Percentiles rank a stretch among this genome's conserved stretches.
Evolutionary conservation across 2,329 filamentous ascomycete genomes (phyloP).

Genomic region (Sarocladium strictum): DNA sequence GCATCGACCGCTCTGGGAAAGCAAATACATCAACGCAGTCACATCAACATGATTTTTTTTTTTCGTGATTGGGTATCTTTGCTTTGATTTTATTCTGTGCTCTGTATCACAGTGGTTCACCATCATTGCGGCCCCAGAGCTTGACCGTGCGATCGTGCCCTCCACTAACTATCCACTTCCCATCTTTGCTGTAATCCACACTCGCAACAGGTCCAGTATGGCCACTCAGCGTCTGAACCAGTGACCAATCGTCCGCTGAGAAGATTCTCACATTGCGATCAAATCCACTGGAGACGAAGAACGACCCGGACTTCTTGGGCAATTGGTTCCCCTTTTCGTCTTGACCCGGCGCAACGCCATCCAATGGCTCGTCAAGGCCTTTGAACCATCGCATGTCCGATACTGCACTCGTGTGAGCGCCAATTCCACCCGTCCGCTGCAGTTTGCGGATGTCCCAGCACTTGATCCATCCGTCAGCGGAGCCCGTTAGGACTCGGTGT

Average conservation of each 20-base stretch:
- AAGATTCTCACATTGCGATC: slow-evolving; percentile 95
- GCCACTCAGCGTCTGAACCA: slow-evolving; percentile 80
- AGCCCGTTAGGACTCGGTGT: slow-evolving; percentile 86
- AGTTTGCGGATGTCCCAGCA: slow-evolving; percentile 97
- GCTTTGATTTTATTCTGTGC: background rate
- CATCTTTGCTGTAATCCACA: slow-evolving; percentile 80
- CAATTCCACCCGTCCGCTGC: slow-evolving; percentile 73
- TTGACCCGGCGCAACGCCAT: slow-evolving; percentile 51
- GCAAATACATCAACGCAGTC: too few species aligned
- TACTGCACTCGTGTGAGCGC: slow-evolving; percentile 85
- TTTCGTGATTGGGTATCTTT: background rate
- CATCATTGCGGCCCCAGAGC: slow-evolving; percentile 85
- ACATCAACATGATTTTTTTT: too few species aligned
- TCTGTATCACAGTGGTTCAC: slow-evolving; percentile 39
- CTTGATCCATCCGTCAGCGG: slow-evolving; percentile 91
- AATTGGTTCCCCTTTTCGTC: slow-evolving; percentile 60
- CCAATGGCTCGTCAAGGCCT: slow-evolving; percentile 68
- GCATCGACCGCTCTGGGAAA: too few species aligned
- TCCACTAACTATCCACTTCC: slow-evolving; percentile 88
- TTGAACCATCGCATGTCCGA: slow-evolving; percentile 94
- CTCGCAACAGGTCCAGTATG: slow-evolving; percentile 91
- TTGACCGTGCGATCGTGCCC: slow-evolving; percentile 95
- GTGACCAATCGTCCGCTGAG: slow-evolving; percentile 91
- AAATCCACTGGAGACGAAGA: slow-evolving; percentile 86
- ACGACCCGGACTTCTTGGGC: slow-evolving; percentile 84